Evolutionary conservation across 495 filamentous ascomycete species (phyloP).

Genomic region (Lophiostoma macrostomum): DNA sequence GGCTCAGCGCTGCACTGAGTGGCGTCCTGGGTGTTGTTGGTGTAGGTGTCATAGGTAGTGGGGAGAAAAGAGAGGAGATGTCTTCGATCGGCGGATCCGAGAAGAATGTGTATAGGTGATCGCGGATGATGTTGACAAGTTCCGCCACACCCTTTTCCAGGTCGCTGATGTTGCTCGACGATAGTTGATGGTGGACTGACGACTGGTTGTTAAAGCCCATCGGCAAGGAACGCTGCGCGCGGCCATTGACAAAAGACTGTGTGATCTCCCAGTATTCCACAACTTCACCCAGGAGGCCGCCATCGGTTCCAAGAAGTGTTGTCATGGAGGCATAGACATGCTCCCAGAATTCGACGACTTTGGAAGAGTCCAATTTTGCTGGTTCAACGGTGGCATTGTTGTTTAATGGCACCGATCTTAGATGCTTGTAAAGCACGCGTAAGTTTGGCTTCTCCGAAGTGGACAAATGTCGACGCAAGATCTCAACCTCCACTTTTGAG

Average conservation of each 20-base stretch:
- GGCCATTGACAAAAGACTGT: constrained; percentile 85
- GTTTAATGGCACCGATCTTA: constrained; percentile 59
- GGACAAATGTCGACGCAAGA: constrained; percentile 75
- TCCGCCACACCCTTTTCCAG: constrained; percentile 76
- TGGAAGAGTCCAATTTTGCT: constrained; percentile 64
- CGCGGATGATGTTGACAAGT: constrained; percentile 74
- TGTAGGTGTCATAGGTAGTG: constrained; percentile 69
- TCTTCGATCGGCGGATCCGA: constrained; percentile 88
- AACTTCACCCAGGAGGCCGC: constrained; percentile 82
- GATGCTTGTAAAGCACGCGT: constrained; percentile 65
- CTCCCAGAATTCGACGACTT: constrained; percentile 88
- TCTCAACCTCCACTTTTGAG: constrained; percentile 85
- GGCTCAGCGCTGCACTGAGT: constrained; percentile 36
- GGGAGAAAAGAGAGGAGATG: constrained; percentile 78
- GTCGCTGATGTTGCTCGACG: constrained; percentile 63
- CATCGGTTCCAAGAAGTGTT: constrained; percentile 63
- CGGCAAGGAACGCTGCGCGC: constrained; percentile 75
- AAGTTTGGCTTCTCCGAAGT: constrained; percentile 66
- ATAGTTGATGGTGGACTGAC: constrained; percentile 77
- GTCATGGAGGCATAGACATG: constrained; percentile 68
- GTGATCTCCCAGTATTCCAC: constrained; percentile 92
- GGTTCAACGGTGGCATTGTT: constrained; percentile 38
- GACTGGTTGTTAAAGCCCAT: constrained; percentile 81
- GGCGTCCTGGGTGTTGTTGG: constrained; percentile 62
- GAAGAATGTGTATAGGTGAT: constrained; percentile 76